Base-by-base conservation (phyloP, 306 rosid genomes). In the Acacia acuminata region DNA sequence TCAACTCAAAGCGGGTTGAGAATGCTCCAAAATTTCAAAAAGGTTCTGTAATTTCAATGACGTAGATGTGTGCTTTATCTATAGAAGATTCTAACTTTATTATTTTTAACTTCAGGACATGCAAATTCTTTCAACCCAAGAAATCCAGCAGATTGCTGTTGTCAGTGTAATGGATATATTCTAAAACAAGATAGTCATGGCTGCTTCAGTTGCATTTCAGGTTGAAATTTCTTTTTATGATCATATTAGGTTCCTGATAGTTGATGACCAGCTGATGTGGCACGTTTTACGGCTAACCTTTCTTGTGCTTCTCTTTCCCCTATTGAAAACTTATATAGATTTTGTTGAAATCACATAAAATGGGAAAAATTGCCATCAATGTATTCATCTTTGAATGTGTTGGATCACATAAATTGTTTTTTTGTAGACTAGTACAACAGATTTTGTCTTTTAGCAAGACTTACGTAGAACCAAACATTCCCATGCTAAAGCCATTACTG, bases 141-240 rank as follows among this genome's bases (percentile, higher is more conserved):
- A 87, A 93, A 88, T 68, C 81, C 91, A 56, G 83, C 82, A 34
- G 90, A 89, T 43, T 85, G 87, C 89, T 86, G 45, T 47, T 77
- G 85, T 85, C 95, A 88, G 83, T 71, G 96, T 27, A 85, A 89
- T 73, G 84, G 86, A 42, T 93, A 83, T 82, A 82, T 97, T 80
- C 90, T 84, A 63, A 51, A 87, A 3, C 95, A 87, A 83, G 94
- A 90, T 76, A 89, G 87, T 81, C 93, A 89, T 48, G 82, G 71
- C 77, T 92, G 88, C 87, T 92, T 85, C 85, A 88, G 82, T 84
- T 93, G 94, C 87, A 81, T 83, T 76, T 77, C 96, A 90, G 98
- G 99, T 95, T 63, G 68, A 43, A 87, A n/a, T 79, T 42, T 84
- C 22, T 82, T 75, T 74, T 14, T 50, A 65, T n/a, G 38, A 53